Base-by-base conservation (phyloP, 352 stramenopile species). In the Phytophthora pisi region DNA sequence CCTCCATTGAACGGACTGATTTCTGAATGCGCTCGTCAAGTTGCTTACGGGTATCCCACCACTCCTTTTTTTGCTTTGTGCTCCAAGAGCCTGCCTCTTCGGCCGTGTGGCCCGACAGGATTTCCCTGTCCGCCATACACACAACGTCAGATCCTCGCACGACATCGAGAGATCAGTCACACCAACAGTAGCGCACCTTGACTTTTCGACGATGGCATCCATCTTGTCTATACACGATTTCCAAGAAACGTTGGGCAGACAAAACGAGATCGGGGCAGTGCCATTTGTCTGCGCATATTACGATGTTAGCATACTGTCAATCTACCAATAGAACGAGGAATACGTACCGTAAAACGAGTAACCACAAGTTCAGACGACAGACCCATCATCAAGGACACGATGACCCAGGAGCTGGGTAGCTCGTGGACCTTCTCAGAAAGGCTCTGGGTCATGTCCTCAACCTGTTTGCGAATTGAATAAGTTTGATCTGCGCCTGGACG, bases 21-120 rank as follows among this genome's bases (percentile, higher is more conserved):
- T 70, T 46, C 28, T 68, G 59, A 18, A 96, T 74, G 16, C 72
- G 72, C 31, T 70, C 67, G 58, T 96, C 74, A 1, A 95, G 63
- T 16, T 80, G 43, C 10, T 88, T 85, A 53, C 88, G 81, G 36
- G 65, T 87, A 58, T 66, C 74, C 88, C 88, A 96, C 88, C 88
- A 96, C 24, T 78, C 52, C n/a, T 87, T 91, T 62, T 94, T 95
- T 45, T 86, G 77, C 9, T 86, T 66, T 2, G 74, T 59, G 18
- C 61, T 75, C 86, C 82, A 94, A 34, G 74, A 72, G 5, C 74
- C 64, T 11, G 81, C 72, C 61, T 82, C 81, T 57, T 91, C 68
- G 11, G 63, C 77, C 4, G 78, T 83, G 45, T 94, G 75, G 0
- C 83, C 85, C 43, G 79, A 88, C 24, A 96, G 65, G 23, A 81